Evolutionary conservation across 306 rosid genomes (phyloP).

Genomic region (Cucumis melo): DNA sequence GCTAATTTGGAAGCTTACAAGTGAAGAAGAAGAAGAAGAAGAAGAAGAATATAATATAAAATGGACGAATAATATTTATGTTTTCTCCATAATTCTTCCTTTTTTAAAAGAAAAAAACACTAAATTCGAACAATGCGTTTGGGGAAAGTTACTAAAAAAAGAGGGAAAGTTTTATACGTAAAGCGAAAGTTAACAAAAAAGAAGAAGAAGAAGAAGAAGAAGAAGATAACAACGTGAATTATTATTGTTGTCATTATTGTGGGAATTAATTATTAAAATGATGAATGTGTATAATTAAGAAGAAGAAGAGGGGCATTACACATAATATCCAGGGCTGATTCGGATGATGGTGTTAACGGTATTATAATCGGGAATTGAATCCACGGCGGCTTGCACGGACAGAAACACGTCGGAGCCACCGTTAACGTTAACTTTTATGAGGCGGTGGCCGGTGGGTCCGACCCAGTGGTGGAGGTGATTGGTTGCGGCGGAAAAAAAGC

Average conservation of each 20-base stretch:
- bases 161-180: neutral
- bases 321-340: constrained; percentile 65
- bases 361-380: constrained; percentile 49
- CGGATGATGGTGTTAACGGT: constrained; percentile 37
- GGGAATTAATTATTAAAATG: neutral
- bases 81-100: too few species aligned
- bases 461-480: constrained; percentile 27
- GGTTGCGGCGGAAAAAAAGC: constrained; percentile 3
- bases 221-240: neutral
- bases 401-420: constrained; percentile 41
- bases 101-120: too few species aligned
- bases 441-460: constrained; percentile 51
- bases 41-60: too few species aligned
- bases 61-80: too few species aligned
- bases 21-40: too few species aligned
- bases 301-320: constrained; percentile 16
- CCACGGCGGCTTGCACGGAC: constrained; percentile 68
- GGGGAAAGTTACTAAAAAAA: neutral
- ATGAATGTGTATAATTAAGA: neutral
- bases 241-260: neutral
- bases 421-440: constrained; percentile 37
- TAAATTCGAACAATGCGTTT: neutral
- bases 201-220: neutral
- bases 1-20: too few species aligned
- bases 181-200: neutral